Conservation (phyloP, 2,329 filamentous ascomycete species). For the Stagonosporopsis tanaceti region DNA sequence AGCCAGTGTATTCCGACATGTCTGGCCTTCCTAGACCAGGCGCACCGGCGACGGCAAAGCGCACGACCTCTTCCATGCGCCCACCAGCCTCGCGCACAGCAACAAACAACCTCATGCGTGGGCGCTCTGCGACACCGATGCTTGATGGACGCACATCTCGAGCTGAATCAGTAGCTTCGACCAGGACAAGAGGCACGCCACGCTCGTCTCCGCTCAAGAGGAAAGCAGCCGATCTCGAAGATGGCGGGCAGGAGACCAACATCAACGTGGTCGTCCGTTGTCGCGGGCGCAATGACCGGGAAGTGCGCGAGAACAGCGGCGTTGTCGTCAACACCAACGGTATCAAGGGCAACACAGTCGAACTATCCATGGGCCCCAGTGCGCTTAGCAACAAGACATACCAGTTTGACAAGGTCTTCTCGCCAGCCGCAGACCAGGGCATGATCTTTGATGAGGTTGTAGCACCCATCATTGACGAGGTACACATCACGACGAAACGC, state of each 20-base stretch:
- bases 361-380: constrained; percentile 90
- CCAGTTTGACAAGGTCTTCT: constrained; percentile 96
- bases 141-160: constrained; percentile 69
- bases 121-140: constrained; percentile 59
- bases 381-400: constrained; percentile 96
- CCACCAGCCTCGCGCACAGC: constrained; percentile 60
- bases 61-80: constrained; percentile 59
- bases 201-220: constrained; percentile 71
- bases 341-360: constrained; percentile 83
- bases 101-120: constrained; percentile 56
- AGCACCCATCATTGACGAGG: constrained; percentile 89
- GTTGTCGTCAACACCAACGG: constrained; percentile 89
- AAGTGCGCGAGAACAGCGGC: constrained; percentile 92
- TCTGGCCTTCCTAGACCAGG: constrained; percentile 63
- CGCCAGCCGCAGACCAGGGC: constrained; percentile 88
- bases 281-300: constrained; percentile 88
- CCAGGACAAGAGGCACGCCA: constrained; percentile 46
- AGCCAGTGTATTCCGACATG: constrained; percentile 52
- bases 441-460: constrained; percentile 98
- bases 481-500: constrained; percentile 47
- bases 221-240: constrained; percentile 85
- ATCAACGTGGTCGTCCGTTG: constrained; percentile 98
- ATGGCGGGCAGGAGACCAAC: constrained; percentile 83
- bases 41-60: constrained; percentile 57
- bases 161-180: constrained; percentile 71